These are phyloP conservation scores for Ophiostoma sp. DNA, from an alignment of 2,329 filamentous ascomycete genomes.

Conservation along the genomic window DNA sequence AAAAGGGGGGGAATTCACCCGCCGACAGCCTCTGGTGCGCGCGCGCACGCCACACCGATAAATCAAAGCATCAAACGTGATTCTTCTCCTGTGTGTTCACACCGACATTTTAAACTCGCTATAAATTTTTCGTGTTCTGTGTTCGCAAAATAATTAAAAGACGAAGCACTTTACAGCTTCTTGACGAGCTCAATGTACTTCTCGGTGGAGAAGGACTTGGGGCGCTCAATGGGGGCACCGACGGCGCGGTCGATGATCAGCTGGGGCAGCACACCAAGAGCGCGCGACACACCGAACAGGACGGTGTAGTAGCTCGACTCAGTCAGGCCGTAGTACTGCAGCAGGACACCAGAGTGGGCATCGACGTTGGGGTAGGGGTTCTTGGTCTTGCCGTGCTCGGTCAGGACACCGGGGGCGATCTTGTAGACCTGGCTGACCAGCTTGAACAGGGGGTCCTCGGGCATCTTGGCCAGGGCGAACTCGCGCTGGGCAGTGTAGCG, in stretches of 20 bases:
- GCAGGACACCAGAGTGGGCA: slow-evolving; percentile 96
- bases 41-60: not conserved
- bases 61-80: slow-evolving; percentile 11
- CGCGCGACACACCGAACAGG: slow-evolving; percentile 96
- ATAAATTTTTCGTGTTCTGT: not conserved
- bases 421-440: slow-evolving; percentile 99
- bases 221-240: slow-evolving; percentile 94
- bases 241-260: slow-evolving; percentile 99
- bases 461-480: slow-evolving; percentile 70
- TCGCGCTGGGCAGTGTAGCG: slow-evolving; percentile 98
- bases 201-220: slow-evolving; percentile 98
- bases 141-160: not conserved
- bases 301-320: slow-evolving; percentile 99
- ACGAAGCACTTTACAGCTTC: slow-evolving; percentile 70
- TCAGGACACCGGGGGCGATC: slow-evolving; percentile 96
- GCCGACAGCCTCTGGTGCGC: not conserved
- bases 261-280: slow-evolving; percentile 97
- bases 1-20: not conserved
- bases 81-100: not conserved
- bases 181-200: slow-evolving; percentile 93
- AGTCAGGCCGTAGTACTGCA: slow-evolving; percentile 98
- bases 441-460: slow-evolving; percentile 99
- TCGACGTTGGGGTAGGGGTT: slow-evolving; percentile 99
- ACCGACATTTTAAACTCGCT: slow-evolving; percentile 11
- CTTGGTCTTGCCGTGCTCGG: slow-evolving; percentile 99